These are phyloP conservation scores for Knoxdaviesia capensis DNA, from an alignment of 2,329 filamentous ascomycete genomes.

Conservation along the genomic window DNA sequence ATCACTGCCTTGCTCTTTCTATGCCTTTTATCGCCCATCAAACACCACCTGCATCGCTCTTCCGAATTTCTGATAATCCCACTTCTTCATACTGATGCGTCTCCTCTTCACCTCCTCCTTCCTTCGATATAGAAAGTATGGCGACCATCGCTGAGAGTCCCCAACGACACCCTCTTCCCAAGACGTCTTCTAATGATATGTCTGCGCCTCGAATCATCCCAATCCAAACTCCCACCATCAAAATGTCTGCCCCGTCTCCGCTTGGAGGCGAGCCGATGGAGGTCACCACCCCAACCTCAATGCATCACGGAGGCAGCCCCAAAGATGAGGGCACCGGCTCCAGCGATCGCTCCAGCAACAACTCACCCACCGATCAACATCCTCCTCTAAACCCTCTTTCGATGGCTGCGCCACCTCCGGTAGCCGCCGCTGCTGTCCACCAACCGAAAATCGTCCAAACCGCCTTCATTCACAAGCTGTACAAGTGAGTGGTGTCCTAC, in stretches of 20 bases:
- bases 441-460: conserved; percentile 97
- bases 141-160: conserved; percentile 5
- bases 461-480: conserved; percentile 96
- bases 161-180: conserved; percentile 4
- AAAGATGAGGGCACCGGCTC: no score
- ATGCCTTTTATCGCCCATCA: not conserved
- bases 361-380: conserved; percentile 3
- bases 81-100: not conserved
- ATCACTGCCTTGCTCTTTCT: not conserved
- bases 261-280: conserved; percentile 35
- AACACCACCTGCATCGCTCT: not conserved
- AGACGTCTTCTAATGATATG: conserved; percentile 3
- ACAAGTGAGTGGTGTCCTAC: conserved; percentile 42
- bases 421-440: conserved; percentile 57
- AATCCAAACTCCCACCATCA: conserved; percentile 34
- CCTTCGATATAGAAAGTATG: conserved; percentile 1
- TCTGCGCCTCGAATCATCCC: conserved; percentile 20
- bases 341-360: conserved; percentile 14
- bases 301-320: not conserved
- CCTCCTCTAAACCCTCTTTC: conserved; percentile 12
- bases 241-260: conserved; percentile 36
- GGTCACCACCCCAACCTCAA: conserved; percentile 26
- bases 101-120: not conserved
- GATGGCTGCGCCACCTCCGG: conserved; percentile 29
- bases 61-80: not conserved